Conservation (phyloP, 345 rosid species). For the Raphanus sativus region DNA sequence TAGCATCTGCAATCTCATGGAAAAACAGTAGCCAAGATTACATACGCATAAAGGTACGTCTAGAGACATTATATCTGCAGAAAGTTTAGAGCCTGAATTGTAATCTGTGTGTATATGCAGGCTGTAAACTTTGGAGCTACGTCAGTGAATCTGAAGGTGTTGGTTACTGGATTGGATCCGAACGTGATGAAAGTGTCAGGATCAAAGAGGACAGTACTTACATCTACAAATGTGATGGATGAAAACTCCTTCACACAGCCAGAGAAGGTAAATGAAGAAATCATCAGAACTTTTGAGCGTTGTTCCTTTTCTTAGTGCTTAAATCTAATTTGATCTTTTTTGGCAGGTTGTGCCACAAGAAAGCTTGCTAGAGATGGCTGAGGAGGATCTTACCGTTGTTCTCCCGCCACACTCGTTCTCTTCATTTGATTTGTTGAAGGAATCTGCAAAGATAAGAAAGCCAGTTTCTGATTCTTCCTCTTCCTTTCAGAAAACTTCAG, state of each 20-base stretch:
- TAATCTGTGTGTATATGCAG: slow-evolving; percentile 41
- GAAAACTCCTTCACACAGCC: slow-evolving; percentile 81
- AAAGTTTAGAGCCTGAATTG: not conserved
- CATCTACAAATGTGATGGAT: slow-evolving; percentile 70
- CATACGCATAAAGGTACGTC: slow-evolving; percentile 59
- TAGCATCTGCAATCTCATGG: slow-evolving; percentile 75
- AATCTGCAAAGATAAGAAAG: slow-evolving; percentile 44
- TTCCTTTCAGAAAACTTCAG: slow-evolving; percentile 37
- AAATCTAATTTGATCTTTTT: not conserved
- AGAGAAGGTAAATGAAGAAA: slow-evolving; percentile 40
- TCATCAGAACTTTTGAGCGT: not conserved
- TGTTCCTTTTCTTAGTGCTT: not conserved
- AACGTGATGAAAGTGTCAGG: slow-evolving; percentile 51
- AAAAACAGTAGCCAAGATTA: slow-evolving; percentile 43
- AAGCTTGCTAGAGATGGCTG: slow-evolving; percentile 46
- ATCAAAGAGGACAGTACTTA: slow-evolving; percentile 56
- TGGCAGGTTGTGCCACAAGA: slow-evolving; percentile 50
- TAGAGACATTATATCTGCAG: not conserved
- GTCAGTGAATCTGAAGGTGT: slow-evolving; percentile 49
- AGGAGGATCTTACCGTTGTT: slow-evolving; percentile 50
- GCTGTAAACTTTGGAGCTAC: slow-evolving; percentile 73
- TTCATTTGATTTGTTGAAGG: slow-evolving; percentile 67
- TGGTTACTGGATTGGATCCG: slow-evolving; percentile 59
- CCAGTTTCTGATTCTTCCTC: slow-evolving; percentile 38
- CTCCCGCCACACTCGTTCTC: slow-evolving; percentile 70